Conservation (phyloP, 352 stramenopile species). For the Phytophthora tentaculata region DNA sequence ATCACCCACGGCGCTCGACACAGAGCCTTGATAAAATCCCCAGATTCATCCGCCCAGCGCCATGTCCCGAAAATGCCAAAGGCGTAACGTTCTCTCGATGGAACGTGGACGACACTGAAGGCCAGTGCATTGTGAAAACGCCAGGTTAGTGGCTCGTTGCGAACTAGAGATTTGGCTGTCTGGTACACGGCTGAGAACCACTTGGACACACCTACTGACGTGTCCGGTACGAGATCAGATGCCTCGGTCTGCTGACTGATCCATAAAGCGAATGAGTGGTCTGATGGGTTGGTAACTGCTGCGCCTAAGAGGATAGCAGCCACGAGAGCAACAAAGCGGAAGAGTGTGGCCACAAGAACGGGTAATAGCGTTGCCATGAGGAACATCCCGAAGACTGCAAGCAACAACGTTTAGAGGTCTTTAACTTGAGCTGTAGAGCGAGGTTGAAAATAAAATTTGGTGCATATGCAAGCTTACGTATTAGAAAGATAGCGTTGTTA, state of each 20-base stretch:
- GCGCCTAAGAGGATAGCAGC: slow-evolving; percentile 32
- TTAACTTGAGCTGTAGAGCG: slow-evolving; percentile 9
- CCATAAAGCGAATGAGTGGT: slow-evolving; percentile 78
- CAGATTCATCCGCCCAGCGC: slow-evolving; percentile 71
- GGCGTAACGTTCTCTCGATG: slow-evolving; percentile 64
- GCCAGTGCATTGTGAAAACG: slow-evolving; percentile 60
- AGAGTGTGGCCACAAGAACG: slow-evolving; percentile 52
- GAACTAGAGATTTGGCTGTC: slow-evolving; percentile 68
- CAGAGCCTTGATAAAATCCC: slow-evolving; percentile 46
- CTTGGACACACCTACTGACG: slow-evolving; percentile 60
- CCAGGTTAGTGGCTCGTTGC: slow-evolving; percentile 72
- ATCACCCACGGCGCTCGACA: slow-evolving; percentile 59
- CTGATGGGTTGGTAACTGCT: slow-evolving; percentile 65
- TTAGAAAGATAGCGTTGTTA: slow-evolving; percentile 74
- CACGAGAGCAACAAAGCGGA: slow-evolving; percentile 49
- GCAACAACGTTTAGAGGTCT: slow-evolving; percentile 10
- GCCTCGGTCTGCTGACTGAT: slow-evolving; percentile 59
- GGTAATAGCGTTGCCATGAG: slow-evolving; percentile 68
- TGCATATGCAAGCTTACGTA: slow-evolving; percentile 43
- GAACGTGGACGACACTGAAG: slow-evolving; percentile 75
- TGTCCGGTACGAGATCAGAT: slow-evolving; percentile 40
- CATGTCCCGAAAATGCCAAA: slow-evolving; percentile 72
- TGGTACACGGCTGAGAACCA: slow-evolving; percentile 78
- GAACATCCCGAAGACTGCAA: slow-evolving; percentile 72
- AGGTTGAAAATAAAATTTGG: slow-evolving; percentile 1